A percentile compares a stretch with the other conserved stretches of the same genome.
Conservation (phyloP, 164 flowering plant genomes). For the Aristolochia contorta region DNA sequence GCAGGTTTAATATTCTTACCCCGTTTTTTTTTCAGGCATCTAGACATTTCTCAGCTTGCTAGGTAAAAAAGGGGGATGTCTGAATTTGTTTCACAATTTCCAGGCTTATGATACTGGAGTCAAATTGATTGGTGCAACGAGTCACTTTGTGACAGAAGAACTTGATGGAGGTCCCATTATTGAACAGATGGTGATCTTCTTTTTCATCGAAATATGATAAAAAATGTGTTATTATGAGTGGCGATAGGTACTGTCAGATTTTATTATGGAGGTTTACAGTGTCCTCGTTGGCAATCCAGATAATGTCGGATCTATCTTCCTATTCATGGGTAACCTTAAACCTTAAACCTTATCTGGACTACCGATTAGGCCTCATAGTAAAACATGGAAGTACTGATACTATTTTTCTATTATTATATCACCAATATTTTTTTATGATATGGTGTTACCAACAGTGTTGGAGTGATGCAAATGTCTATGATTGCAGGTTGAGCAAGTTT, state of each 20-base stretch:
- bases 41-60: background rate
- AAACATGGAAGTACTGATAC: too few relatives aligned
- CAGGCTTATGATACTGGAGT: slow-evolving; percentile 94
- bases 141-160: slow-evolving; percentile 92
- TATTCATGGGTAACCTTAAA: too few relatives aligned
- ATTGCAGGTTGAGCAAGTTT: slow-evolving; percentile 83
- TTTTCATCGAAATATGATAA: background rate
- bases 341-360: too few relatives aligned
- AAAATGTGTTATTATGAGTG: too few relatives aligned
- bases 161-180: slow-evolving; percentile 89
- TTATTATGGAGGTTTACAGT: too few relatives aligned
- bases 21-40: background rate
- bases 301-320: too few relatives aligned
- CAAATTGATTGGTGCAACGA: slow-evolving; percentile 89
- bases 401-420: too few relatives aligned
- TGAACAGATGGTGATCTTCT: slow-evolving; percentile 53
- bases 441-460: background rate
- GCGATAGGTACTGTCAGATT: too few relatives aligned
- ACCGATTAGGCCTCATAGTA: too few relatives aligned
- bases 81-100: slow-evolving; percentile 6
- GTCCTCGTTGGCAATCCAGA: too few relatives aligned
- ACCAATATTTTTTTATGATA: background rate
- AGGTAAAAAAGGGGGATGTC: too few relatives aligned
- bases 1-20: slow-evolving; percentile 44
- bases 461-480: background rate